These are phyloP conservation scores for Lasiosphaeria hispida DNA, from an alignment of 495 filamentous ascomycete species.

Conservation along the genomic window DNA sequence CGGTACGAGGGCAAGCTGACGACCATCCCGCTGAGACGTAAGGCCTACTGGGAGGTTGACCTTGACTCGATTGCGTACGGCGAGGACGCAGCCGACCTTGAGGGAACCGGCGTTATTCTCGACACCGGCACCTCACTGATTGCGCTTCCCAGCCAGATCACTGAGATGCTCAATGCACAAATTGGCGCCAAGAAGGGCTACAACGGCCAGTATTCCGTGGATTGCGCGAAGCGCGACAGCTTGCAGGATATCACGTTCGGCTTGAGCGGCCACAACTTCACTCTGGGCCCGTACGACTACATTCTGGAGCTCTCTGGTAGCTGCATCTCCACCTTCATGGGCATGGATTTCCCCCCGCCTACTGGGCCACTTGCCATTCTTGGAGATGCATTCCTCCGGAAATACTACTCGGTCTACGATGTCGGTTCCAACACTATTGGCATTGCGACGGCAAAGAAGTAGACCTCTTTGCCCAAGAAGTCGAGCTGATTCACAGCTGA, in stretches of 20 bases:
- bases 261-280: constrained; percentile 84
- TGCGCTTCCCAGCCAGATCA: constrained; percentile 85
- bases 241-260: constrained; percentile 89
- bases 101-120: constrained; percentile 91
- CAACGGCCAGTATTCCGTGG: constrained; percentile 91
- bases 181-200: constrained; percentile 97
- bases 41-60: constrained; percentile 99
- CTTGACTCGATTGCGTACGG: constrained; percentile 90
- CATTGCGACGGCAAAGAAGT: constrained; percentile 74
- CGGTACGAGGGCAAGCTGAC: constrained; percentile 89
- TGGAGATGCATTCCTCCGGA: constrained; percentile 95
- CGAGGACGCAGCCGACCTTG: constrained; percentile 76
- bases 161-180: constrained; percentile 95
- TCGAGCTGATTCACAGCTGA: not conserved
- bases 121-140: constrained; percentile 99
- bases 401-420: constrained; percentile 97
- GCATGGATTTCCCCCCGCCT: constrained; percentile 93
- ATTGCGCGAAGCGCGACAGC: constrained; percentile 76
- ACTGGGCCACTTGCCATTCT: constrained; percentile 92
- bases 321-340: constrained; percentile 97
- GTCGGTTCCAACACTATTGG: constrained; percentile 80
- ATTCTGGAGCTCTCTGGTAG: constrained; percentile 92
- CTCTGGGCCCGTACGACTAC: constrained; percentile 86
- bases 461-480: not conserved
- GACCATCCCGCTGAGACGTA: constrained; percentile 90